These are phyloP conservation scores for Phlebopus sp. DNA, from an alignment of 1,284 basidiomycete genomes.

Conservation along the genomic window DNA sequence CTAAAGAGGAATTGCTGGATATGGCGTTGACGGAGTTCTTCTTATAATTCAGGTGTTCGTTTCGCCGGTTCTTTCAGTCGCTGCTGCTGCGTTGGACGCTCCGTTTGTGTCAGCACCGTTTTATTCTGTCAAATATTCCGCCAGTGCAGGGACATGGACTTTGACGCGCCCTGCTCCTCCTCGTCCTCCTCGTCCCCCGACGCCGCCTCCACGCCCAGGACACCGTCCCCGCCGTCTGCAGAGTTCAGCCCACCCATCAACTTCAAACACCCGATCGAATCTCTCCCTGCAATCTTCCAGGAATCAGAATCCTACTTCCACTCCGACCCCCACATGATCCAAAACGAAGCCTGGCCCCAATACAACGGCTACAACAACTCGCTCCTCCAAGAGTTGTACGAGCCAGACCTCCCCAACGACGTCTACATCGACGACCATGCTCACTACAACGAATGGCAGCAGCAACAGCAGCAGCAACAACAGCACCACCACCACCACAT, in stretches of 20 bases:
- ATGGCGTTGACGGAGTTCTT: constrained; percentile 29
- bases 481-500: constrained; percentile 30
- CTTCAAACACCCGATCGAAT: constrained; percentile 45
- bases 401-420: constrained; percentile 40
- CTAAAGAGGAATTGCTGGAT: constrained; percentile 18
- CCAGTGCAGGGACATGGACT: constrained; percentile 49
- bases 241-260: constrained; percentile 43
- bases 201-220: constrained; percentile 61
- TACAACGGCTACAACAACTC: constrained; percentile 45
- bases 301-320: constrained; percentile 41
- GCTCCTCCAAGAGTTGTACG: constrained; percentile 68
- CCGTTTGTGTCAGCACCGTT: neutral
- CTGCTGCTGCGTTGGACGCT: constrained; percentile 17
- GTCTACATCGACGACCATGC: constrained; percentile 39
- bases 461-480: constrained; percentile 35
- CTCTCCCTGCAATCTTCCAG: constrained; percentile 50
- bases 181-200: constrained; percentile 50
- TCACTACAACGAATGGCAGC: constrained; percentile 38
- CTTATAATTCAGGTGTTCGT: constrained; percentile 30
- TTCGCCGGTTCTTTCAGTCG: constrained; percentile 5
- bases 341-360: constrained; percentile 27
- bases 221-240: constrained; percentile 57
- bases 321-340: constrained; percentile 37
- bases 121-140: constrained; percentile 4
- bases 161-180: constrained; percentile 58